Evolutionary conservation across 1,284 basidiomycete species (phyloP).

Genomic region (Ceratobasidium sp.): DNA sequence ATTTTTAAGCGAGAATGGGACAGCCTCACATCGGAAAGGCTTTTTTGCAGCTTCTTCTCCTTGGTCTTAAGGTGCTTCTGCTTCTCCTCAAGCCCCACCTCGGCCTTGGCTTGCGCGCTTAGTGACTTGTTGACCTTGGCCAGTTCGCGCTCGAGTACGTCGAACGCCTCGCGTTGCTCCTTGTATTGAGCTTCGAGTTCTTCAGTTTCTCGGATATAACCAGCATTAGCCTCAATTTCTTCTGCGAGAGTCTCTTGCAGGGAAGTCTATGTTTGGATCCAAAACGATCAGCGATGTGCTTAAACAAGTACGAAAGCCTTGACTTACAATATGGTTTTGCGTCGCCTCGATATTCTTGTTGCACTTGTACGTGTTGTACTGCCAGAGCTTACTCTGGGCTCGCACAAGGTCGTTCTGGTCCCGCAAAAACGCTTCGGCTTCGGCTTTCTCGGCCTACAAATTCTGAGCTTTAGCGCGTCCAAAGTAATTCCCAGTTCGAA

Average conservation of each 20-base stretch:
- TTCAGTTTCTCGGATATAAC: constrained; percentile 74
- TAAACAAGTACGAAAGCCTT: not conserved
- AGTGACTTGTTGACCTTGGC: constrained; percentile 80
- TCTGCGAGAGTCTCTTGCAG: constrained; percentile 63
- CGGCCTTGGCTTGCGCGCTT: constrained; percentile 79
- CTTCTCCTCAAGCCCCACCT: constrained; percentile 85
- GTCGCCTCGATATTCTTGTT: constrained; percentile 67
- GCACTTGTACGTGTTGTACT: constrained; percentile 79
- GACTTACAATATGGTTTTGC: constrained; percentile 66
- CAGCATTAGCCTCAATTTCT: constrained; percentile 76
- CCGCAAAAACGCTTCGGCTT: constrained; percentile 84
- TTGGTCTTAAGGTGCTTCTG: constrained; percentile 84
- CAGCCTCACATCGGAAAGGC: constrained; percentile 71
- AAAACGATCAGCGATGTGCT: not conserved
- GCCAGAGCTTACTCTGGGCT: constrained; percentile 77
- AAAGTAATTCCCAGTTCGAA: constrained; percentile 56
- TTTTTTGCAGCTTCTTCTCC: constrained; percentile 90
- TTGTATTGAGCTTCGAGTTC: constrained; percentile 71
- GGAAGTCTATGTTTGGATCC: constrained; percentile 55
- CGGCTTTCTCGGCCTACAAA: constrained; percentile 77
- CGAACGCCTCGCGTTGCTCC: constrained; percentile 70
- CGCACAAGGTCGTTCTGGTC: constrained; percentile 82
- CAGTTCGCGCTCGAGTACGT: constrained; percentile 79
- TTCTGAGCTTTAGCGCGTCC: not conserved
- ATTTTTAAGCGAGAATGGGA: constrained; percentile 7